Conservation (phyloP, 345 rosid genomes). For the Eutrema yunnanense region DNA sequence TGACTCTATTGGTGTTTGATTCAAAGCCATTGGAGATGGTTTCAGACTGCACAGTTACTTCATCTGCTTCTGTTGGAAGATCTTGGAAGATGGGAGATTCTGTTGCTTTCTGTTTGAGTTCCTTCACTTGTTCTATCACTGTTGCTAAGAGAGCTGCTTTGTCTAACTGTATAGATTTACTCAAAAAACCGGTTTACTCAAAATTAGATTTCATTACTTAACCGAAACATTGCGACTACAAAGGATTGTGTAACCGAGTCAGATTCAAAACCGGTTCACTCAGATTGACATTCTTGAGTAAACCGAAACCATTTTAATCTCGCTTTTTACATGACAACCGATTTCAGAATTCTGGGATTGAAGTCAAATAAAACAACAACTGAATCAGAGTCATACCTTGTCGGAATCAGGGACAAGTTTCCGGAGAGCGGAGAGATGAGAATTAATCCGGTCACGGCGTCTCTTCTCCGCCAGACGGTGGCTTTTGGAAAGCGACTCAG, state of each 20-base stretch:
- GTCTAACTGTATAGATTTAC: constrained; percentile 82
- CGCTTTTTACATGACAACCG: not conserved
- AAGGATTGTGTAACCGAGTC: not conserved
- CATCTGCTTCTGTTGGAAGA: constrained; percentile 67
- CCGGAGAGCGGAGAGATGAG: constrained; percentile 75
- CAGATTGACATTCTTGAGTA: not conserved
- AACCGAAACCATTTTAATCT: not conserved
- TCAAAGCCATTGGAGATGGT: not conserved
- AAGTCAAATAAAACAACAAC: not conserved
- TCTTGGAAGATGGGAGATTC: constrained; percentile 41
- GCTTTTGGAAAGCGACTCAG: constrained; percentile 23
- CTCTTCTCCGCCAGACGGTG: constrained; percentile 94
- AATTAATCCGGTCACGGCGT: constrained; percentile 79
- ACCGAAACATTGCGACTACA: not conserved
- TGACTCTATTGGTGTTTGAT: constrained; percentile 5
- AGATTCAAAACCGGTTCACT: not conserved
- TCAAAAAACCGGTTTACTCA: not conserved
- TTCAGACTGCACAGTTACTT: constrained; percentile 52
- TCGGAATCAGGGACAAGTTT: constrained; percentile 84
- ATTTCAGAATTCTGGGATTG: not conserved
- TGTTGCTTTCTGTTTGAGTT: constrained; percentile 57
- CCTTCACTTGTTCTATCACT: constrained; percentile 67
- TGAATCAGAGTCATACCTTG: constrained; percentile 43
- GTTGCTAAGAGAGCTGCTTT: constrained; percentile 81
- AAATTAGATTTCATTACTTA: not conserved